phyloP scores from a whole-genome alignment of 805 yeast species.

The Ogataea salicorniae region DNA sequence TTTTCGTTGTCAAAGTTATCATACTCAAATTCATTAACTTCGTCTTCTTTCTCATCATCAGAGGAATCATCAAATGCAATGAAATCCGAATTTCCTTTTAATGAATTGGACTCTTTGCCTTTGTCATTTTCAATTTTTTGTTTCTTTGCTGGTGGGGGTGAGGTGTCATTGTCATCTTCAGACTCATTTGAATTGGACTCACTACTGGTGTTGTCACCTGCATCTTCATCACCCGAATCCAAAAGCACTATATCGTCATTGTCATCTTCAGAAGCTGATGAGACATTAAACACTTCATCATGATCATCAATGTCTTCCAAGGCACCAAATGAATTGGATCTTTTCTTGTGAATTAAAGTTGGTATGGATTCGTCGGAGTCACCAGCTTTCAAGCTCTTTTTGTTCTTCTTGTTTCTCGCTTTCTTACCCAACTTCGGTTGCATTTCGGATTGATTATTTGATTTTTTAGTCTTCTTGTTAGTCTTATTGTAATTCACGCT shows the following conservation, averaged over 20 bases:
- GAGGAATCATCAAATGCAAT: constrained; percentile 44
- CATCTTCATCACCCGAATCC: constrained; percentile 2
- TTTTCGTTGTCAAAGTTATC: constrained; percentile 27
- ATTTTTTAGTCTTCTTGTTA: not conserved
- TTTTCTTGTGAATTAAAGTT: not conserved
- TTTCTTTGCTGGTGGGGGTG: constrained; percentile 6
- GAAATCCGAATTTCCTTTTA: constrained; percentile 45
- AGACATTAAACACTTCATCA: constrained; percentile 5
- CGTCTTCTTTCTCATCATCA: constrained; percentile 30
- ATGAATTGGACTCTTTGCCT: constrained; percentile 27
- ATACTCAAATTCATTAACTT: constrained; percentile 30
- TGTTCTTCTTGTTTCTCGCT: constrained; percentile 4
- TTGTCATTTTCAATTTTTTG: constrained; percentile 5
- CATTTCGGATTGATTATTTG: not conserved
- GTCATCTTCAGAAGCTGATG: constrained; percentile 9
- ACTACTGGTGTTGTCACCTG: not conserved
- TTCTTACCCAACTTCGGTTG: constrained; percentile 4
- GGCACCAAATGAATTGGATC: constrained; percentile 11
- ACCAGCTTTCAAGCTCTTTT: not conserved
- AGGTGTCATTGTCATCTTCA: constrained; percentile 2
- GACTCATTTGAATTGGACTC: not conserved
- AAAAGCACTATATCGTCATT: constrained; percentile 8
- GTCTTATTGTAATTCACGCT: not conserved
- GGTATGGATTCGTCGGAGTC: not conserved
- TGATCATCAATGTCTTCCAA: constrained; percentile 2